Evolutionary conservation across 352 stramenopile species (phyloP), one percentile per base, ranked within the genome.

Genomic region (Globisporangium megalacanthum): DNA sequence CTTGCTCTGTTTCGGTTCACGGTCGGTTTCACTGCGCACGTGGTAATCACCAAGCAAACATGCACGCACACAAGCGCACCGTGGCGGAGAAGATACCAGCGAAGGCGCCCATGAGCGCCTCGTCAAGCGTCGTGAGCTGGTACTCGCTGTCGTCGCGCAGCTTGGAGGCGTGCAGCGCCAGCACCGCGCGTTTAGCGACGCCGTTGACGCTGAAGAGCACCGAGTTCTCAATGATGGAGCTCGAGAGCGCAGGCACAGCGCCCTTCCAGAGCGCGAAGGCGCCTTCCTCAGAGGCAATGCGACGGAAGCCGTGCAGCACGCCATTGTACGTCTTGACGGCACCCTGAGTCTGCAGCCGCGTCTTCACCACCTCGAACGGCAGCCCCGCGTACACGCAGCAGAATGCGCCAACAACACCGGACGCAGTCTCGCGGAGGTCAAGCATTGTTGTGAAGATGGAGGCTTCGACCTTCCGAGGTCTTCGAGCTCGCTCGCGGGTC

Each of bases 281-380:
- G 44, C 84, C 81, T 52, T 95, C 85, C 46, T 92, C 77, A 7
- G 72, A 75, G 41, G 86, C 79, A 52, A 91, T 92, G 48, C 75
- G 76, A 46, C 64, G 69, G 61, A 91, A 88, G 36, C 75, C 80
- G 64, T 94, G 76, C 9, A 73, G 51, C 35, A 92, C 72, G 46
- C 77, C 75, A 42, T 66, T 65, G 69, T 94, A 94, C 13, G 68
- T 69, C 56, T 78, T 75, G 9, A 69, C 76, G 8, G 70, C 66
- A 29, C 68, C 65, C 63, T 94, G 79, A 10, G 85, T 96, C 73
- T 94, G 83, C 53, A 94, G 69, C 5, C 85, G 78, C 57, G 92
- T 80, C 64, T 96, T 96, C 33, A 94, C 72, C 41, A 92, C 83
- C 54, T 96, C 87, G 52, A 96, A 95, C 17, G 87, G 87, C n/a